phyloP scores from a whole-genome alignment of 192 early-diverging fungal species.

The Funneliformis geosporum region DNA sequence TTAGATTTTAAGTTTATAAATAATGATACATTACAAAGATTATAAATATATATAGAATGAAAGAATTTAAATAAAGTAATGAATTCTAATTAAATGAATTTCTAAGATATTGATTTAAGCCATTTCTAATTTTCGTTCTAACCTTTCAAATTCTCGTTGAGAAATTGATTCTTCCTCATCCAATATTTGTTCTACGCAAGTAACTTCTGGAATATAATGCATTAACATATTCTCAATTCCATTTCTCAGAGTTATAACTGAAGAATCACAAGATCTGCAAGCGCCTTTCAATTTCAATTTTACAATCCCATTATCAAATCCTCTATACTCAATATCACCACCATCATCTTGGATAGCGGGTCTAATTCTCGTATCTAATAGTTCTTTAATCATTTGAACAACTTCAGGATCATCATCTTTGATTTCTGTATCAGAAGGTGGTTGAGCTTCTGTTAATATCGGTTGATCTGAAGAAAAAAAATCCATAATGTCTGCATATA shows the following conservation, averaged over 20 bases:
- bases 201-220: constrained; percentile 97
- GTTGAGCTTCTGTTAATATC: constrained; percentile 62
- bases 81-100: too few species aligned
- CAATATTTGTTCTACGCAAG: constrained; percentile 81
- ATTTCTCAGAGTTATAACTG: constrained; percentile 92
- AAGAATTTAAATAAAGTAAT: background rate
- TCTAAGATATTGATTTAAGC: background rate
- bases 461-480: constrained; percentile 84
- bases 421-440: constrained; percentile 66
- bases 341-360: constrained; percentile 99
- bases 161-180: constrained; percentile 82
- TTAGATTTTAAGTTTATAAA: background rate
- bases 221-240: constrained; percentile 99
- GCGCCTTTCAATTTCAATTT: constrained; percentile 90
- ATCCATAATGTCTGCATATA: constrained; percentile 96
- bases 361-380: constrained; percentile 92
- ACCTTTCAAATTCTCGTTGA: constrained; percentile 85
- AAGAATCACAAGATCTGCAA: constrained; percentile 92
- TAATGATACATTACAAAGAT: background rate
- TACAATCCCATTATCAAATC: constrained; percentile 88
- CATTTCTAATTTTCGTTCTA: constrained; percentile 57
- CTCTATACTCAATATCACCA: constrained; percentile 95
- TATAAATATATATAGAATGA: background rate
- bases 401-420: constrained; percentile 83
- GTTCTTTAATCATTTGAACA: constrained; percentile 98